Evolutionary conservation across 805 yeast genomes (phyloP), one percentile per base, ranked within the genome.

Genomic region (Ogataea trehaloabstinens): DNA sequence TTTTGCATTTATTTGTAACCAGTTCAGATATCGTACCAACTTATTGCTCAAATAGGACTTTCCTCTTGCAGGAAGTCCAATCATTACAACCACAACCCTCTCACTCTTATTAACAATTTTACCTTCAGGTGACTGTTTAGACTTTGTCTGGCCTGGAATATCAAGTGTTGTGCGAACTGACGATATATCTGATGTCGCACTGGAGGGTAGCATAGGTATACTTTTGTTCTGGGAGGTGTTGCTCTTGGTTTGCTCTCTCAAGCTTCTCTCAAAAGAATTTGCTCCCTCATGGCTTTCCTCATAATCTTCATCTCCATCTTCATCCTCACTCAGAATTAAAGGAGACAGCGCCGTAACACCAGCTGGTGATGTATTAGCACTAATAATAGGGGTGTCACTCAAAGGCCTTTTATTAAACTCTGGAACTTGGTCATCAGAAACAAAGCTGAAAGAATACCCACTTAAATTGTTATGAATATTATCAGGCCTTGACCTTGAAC

Each of bases 21-120:
- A 91, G 64, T 91, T 91, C 58, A 91, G 68, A 63, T 87, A 93
- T 44, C 98, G 67, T 1, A 95, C 85, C 34, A 91, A 70, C 58
- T 93, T 91, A 62, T 89, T 91, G 37, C 97, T 88, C 46, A 91
- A 80, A 59, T 90, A 93, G 2, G 95, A 85, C 61, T 91, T 91
- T 3, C 99, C 99, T 38, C 97, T 71, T 0, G 97, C 97, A 0
- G 98, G 98, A 11, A 84, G 61, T 0, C 99, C 99, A 12, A 91
- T 96, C 98, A 91, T 91, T 15, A 93, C 95, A 42, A 91, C 87
- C 12, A 91, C 95, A 37, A 91, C 71, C 56, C 88, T 85, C 11
- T 88, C 96, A 36, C 67, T 49, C 52, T 74, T 68, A 13, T 51
- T 49, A 1, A 80, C 78, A 24, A 78, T 77, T 22, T 69, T 67